Conservation (phyloP, 2,329 filamentous ascomycete genomes). For the Verticillium nubilum region DNA sequence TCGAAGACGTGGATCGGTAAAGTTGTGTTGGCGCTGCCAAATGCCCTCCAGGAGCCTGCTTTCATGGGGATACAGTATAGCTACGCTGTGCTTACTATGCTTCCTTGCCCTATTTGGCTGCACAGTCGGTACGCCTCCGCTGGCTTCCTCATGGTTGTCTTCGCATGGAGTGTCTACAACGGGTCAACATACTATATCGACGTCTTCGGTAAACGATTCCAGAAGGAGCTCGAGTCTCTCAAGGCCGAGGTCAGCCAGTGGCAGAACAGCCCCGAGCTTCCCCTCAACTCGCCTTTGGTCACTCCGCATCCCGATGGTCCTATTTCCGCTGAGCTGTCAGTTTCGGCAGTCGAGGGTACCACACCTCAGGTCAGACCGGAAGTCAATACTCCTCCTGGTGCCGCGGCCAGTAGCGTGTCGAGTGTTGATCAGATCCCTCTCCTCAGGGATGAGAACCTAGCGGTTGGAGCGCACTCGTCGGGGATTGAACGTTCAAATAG, state of each 20-base stretch:
- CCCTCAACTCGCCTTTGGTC: constrained; percentile 29
- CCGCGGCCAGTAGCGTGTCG: constrained; percentile 15
- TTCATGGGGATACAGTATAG: constrained; percentile 96
- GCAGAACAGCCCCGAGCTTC: constrained; percentile 58
- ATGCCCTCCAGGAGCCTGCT: constrained; percentile 71
- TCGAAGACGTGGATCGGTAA: constrained; percentile 84
- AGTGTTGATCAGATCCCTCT: constrained; percentile 52
- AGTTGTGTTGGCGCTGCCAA: constrained; percentile 73
- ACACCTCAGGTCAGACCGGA: constrained; percentile 12
- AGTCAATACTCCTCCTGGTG: constrained; percentile 14
- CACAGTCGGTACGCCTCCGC: constrained; percentile 77
- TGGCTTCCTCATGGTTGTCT: constrained; percentile 73
- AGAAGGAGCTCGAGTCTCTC: constrained; percentile 89
- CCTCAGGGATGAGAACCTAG: constrained; percentile 39
- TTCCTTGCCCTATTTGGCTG: constrained; percentile 94
- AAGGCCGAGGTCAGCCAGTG: constrained; percentile 85
- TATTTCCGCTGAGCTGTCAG: constrained; percentile 4
- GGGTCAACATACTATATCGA: constrained; percentile 98
- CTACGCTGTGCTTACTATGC: constrained; percentile 88
- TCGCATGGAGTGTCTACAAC: constrained; percentile 93
- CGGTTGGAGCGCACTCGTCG: constrained; percentile 23
- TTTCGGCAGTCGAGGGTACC: constrained; percentile 9
- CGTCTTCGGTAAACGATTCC: constrained; percentile 92
- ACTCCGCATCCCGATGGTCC: constrained; percentile 23
- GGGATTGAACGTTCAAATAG: constrained; percentile 39